A percentile compares a stretch with the other conserved stretches of the same genome.
Conservation (phyloP, 768 basidiomycete genomes). For the Termitomyces sp. region DNA sequence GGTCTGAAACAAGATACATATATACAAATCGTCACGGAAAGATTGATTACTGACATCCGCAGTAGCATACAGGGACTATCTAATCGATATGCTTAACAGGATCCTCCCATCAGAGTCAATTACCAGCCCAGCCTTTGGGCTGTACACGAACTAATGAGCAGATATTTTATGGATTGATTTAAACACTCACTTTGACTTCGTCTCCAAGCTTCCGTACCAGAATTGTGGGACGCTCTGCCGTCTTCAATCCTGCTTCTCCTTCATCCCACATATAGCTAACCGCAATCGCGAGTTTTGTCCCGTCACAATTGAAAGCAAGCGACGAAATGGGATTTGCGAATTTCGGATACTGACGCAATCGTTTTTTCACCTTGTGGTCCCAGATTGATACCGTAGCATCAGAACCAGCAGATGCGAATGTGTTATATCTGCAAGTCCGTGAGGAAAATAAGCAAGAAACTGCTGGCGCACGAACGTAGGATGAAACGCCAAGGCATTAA, state of each 20-base stretch:
- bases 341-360: constrained; percentile 85
- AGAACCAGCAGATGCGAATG: constrained; percentile 93
- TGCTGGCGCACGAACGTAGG: constrained; percentile 48
- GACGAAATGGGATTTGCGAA: constrained; percentile 71
- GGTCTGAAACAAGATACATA: neutral
- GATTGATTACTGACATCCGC: neutral
- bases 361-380: constrained; percentile 97
- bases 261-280: constrained; percentile 90
- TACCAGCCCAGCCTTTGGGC: constrained; percentile 16
- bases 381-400: constrained; percentile 93
- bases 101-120: neutral
- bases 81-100: neutral
- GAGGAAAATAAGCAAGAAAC: neutral
- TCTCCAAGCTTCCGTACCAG: constrained; percentile 63
- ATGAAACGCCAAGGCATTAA: constrained; percentile 93
- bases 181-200: constrained; percentile 58
- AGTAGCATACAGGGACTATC: neutral
- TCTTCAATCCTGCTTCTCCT: constrained; percentile 66
- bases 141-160: neutral
- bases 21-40: constrained; percentile 1
- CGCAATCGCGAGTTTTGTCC: constrained; percentile 76
- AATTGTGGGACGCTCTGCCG: constrained; percentile 55
- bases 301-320: constrained; percentile 79
- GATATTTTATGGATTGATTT: neutral
- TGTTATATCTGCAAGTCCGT: constrained; percentile 60